Base-by-base conservation (phyloP, 2,329 filamentous ascomycete genomes). In the Huntiella moniliformis region DNA sequence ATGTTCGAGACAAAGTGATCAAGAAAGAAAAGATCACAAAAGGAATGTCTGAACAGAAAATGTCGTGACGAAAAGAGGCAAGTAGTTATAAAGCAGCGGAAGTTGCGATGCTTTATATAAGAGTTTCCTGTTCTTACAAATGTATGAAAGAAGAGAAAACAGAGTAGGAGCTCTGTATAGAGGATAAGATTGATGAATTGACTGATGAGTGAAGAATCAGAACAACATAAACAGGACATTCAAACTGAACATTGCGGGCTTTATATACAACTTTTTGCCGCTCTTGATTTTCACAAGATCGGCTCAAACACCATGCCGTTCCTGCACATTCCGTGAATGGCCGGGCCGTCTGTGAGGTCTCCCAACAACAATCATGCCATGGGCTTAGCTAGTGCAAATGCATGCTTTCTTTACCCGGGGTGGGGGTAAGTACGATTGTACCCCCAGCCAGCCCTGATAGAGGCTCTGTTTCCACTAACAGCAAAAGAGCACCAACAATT, bases 91-190 rank as follows among this genome's bases (percentile, higher is more conserved):
- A 28, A 28, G 22, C 22, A 10, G 22, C 22, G 22, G 28, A 16
- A 33, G 38, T 37, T 13, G 31, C 13, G 11, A 17, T 37, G 37
- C 32, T 49, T 45, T 49, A 49, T 45, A 45, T 44, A 11, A 11
- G 12, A 11, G 12, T 36, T 35, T 31, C 11, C 22, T 28, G 22
- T 28, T 28, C 22, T 28, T 28, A 28, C 22, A 28, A 28, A 28
- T 10, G 22, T 28, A 28, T 28, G 22, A 28, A 28, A 28, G 22
- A 28, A 28, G 22, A 28, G 22, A 28, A 28, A 28, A 28, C 22
- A 28, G 22, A 28, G 22, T 28, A 28, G 22, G 22, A 28, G 22
- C 22, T 28, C 22, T 28, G 22, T 28, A 10, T 10, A 28, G 22
- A 28, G 22, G 22, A 28, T 28, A 28, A 28, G 6, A 28, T 1